Evolutionary conservation across 1,139 yeast species (phyloP), one percentile per base, ranked within the genome.

Genomic region (Suhomyces bokatorum): DNA sequence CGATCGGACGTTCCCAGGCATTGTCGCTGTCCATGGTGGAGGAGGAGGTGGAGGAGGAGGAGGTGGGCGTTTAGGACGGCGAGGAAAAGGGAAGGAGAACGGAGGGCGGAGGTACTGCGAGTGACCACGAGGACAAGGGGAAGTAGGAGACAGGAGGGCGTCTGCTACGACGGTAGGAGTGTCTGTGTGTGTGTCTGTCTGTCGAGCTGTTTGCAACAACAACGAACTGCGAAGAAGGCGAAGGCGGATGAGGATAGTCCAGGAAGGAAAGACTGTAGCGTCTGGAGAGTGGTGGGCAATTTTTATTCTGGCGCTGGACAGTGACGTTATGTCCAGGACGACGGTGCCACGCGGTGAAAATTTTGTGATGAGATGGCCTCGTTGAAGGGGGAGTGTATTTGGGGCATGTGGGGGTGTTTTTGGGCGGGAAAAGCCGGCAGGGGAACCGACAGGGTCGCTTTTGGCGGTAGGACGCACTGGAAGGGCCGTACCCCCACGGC

Each of bases 1-100:
- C 59, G 39, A 71, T 71, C 28, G 76, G 76, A 44, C 72, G 59
- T 39, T 61, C 66, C 46, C 52, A 44, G 34, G 55, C 52, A 33
- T 53, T 56, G 26, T 44, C 46, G 16, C 44, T 42, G 37, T 47
- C 47, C 48, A 44, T 47, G 42, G 29, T 45, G 39, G 36, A 17
- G 39, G 31, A 13, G 31, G 28, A 4, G 17, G n/a, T n/a, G n/a
- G n/a, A n/a, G n/a, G n/a, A n/a, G n/a, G n/a, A n/a, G 17, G 17
- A 17, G 22, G 10, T 30, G 31, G 32, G n/a, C 6, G 34, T 12
- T 13, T 27, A 32, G 8, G 24, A 20, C 24, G 24, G 24, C 31
- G 14, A 32, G 17, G 32, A 32, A 15, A n/a, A 28, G 10, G 13
- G 26, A 22, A 9, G 24, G 9, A 12, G 24, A 15, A 16, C 4